phyloP scores from a whole-genome alignment of 306 rosid genomes.

The Benincasa hispida region DNA sequence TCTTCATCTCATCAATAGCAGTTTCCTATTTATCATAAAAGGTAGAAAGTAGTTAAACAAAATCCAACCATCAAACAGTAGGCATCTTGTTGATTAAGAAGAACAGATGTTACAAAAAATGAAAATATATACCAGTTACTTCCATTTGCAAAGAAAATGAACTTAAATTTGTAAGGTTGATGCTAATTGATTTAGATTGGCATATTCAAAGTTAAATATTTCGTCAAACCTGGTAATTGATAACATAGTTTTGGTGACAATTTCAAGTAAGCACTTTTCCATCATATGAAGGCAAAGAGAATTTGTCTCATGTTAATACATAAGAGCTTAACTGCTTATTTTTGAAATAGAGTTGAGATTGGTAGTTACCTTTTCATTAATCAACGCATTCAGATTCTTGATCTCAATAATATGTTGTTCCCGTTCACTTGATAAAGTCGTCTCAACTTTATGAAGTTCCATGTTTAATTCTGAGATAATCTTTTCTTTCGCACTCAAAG shows the following conservation, averaged over 20 bases:
- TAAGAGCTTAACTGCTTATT: neutral
- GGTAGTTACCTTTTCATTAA: constrained; percentile 60
- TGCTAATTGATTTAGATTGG: neutral
- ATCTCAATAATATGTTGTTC: constrained; percentile 77
- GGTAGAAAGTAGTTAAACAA: constrained; percentile 3
- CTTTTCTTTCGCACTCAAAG: constrained; percentile 89
- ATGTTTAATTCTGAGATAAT: constrained; percentile 82
- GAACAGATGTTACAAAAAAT: neutral
- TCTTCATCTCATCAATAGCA: constrained; percentile 67
- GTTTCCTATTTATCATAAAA: constrained; percentile 40
- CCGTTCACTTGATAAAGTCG: constrained; percentile 69
- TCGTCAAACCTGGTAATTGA: neutral
- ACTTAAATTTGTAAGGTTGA: neutral
- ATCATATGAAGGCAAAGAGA: neutral
- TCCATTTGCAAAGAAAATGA: neutral
- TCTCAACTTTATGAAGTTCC: constrained; percentile 92
- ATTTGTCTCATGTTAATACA: neutral
- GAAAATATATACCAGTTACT: neutral
- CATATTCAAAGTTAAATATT: neutral
- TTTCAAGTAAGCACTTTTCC: neutral
- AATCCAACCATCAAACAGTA: neutral
- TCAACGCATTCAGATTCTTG: constrained; percentile 67
- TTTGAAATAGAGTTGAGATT: neutral
- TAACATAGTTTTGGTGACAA: neutral
- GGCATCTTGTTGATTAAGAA: neutral